Base-by-base conservation (phyloP, 2,329 filamentous ascomycete species). In the Calonectria henricotiae region DNA sequence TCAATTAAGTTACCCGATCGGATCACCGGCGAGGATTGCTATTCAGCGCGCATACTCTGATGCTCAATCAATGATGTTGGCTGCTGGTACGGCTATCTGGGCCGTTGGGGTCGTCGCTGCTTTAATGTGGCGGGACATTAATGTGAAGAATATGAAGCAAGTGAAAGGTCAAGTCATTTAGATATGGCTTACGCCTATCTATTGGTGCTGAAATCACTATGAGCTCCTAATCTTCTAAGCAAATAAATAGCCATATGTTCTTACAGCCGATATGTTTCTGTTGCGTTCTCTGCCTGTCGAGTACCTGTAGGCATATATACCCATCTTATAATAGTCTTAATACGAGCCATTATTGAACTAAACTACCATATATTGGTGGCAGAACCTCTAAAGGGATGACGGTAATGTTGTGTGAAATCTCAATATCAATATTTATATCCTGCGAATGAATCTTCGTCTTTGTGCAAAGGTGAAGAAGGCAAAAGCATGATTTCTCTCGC, bases 21-120 rank as follows among this genome's bases (percentile, higher is more conserved):
- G 88, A 4, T 86, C 82, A 3, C 82, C 84, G 0, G 83, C 84
- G 5, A 80, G 90, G 8, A 77, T 82, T 15, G 89, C 87, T 0
- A 91, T 93, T 72, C 88, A 90, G 66, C 78, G 81, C 17, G 89
- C 90, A 0, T 93, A 92, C 71, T 85, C 81, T 0, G 84, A 88
- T 61, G 83, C 85, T 0, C 86, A 87, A 77, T 80, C 79, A 30
- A 78, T 79, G 54, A 87, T 88, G 84, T 72, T 87, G 60, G 82
- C 86, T 58, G 83, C 81, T 1, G 86, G 83, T 4, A 81, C 81
- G 27, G 83, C 76, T 11, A 79, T 86, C 17, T 83, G 84, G 80
- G 79, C 77, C 9, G 74, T 88, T 11, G 80, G 80, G 0, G 79
- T 89, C 49, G 72, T 81, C 0, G 83, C 81, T n/a, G 81, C 85